Evolutionary conservation across 2,329 filamentous ascomycete species (phyloP).

Genomic region (Neopestalotiopsis sp.): DNA sequence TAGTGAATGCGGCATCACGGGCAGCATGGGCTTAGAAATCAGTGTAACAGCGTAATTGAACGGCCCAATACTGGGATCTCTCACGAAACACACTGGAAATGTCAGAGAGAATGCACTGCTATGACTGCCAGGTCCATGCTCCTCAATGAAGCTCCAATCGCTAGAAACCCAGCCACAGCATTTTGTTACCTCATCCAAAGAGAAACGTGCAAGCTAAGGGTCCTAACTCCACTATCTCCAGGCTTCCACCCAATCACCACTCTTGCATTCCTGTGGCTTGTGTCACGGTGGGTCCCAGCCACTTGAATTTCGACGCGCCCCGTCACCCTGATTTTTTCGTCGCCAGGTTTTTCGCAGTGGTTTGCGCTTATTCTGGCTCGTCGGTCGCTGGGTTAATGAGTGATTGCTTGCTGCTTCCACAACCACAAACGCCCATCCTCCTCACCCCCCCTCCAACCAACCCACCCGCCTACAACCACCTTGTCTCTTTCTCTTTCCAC

Average conservation of each 20-base stretch:
- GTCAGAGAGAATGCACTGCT: not conserved
- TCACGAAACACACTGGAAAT: not conserved
- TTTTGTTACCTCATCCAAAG: not conserved
- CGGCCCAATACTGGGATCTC: not conserved
- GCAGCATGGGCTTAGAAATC: not conserved
- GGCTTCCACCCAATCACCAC: not conserved
- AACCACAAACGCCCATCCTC: not conserved
- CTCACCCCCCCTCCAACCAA: not conserved
- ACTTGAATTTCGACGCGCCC: constrained; percentile 9
- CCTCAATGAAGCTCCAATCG: not conserved
- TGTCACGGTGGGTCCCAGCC: constrained; percentile 14
- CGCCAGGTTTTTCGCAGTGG: constrained; percentile 5
- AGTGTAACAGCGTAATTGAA: not conserved
- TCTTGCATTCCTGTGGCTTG: constrained; percentile 2
- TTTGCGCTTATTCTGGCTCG: not conserved
- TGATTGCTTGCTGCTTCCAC: not conserved
- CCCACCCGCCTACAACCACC: constrained; percentile 6
- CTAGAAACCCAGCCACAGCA: constrained; percentile 9
- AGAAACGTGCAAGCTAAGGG: not conserved
- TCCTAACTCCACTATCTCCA: not conserved
- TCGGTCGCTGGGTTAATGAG: not conserved
- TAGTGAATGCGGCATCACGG: not conserved
- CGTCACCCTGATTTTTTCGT: constrained; percentile 8
- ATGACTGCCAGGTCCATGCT: not conserved
- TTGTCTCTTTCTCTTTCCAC: constrained; percentile 12